These are phyloP conservation scores for Periconia digitata DNA, from an alignment of 2,329 filamentous ascomycete species.

Conservation along the genomic window DNA sequence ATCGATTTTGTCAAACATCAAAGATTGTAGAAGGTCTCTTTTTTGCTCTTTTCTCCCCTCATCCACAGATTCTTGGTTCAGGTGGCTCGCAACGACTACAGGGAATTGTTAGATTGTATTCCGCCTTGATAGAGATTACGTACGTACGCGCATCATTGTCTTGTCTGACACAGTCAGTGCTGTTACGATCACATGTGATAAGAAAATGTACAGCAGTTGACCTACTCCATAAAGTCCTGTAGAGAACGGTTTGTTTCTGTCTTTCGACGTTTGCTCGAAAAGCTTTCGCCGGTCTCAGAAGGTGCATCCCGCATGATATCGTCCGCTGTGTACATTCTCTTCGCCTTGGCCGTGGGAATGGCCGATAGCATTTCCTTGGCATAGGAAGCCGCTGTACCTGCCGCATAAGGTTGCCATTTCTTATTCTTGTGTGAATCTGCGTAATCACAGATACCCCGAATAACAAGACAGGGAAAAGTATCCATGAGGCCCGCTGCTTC, in stretches of 20 bases:
- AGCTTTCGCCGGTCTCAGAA: too few relatives aligned
- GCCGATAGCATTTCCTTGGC: slow-evolving; percentile 12
- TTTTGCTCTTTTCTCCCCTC: neutral
- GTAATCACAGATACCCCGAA: slow-evolving; percentile 22
- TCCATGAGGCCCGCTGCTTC: slow-evolving; percentile 22
- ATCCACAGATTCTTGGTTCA: neutral
- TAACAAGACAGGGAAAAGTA: slow-evolving; percentile 17
- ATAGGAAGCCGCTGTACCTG: slow-evolving; percentile 13
- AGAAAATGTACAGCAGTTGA: neutral
- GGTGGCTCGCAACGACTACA: too few relatives aligned
- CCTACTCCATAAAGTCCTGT: neutral
- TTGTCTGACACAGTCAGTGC: neutral
- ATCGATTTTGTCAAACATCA: slow-evolving; percentile 44
- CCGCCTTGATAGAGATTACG: neutral
- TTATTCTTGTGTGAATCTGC: slow-evolving; percentile 22
- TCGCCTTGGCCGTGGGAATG: slow-evolving; percentile 7
- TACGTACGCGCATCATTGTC: neutral
- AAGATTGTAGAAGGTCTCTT: slow-evolving; percentile 22
- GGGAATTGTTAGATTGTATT: neutral
- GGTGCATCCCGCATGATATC: slow-evolving; percentile 2
- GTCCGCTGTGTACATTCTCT: slow-evolving; percentile 4
- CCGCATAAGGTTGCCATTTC: slow-evolving; percentile 16
- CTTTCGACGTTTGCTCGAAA: neutral
- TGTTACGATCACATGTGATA: neutral
- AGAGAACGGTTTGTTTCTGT: neutral